Evolutionary conservation across 2,329 filamentous ascomycete genomes (phyloP).

Genomic region (Penicillium sp.): DNA sequence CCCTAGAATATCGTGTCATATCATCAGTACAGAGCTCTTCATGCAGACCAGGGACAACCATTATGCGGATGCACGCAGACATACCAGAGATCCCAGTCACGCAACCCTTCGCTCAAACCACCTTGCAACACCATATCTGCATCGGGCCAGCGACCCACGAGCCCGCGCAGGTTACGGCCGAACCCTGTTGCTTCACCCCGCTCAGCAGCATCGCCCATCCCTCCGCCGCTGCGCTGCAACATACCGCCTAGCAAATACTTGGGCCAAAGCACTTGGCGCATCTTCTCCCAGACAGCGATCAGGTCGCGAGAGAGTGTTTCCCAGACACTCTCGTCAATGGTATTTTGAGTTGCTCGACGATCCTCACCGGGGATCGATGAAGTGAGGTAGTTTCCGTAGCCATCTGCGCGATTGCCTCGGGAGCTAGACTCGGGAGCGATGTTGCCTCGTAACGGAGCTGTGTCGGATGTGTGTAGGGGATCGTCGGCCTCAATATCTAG

Average conservation of each 20-base stretch:
- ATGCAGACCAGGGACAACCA: too few relatives aligned
- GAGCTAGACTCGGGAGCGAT: slow-evolving; percentile 56
- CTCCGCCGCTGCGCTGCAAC: slow-evolving; percentile 52
- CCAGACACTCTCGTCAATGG: slow-evolving; percentile 96
- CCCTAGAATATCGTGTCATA: slow-evolving; percentile 46
- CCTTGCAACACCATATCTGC: slow-evolving; percentile 60
- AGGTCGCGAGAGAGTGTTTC: slow-evolving; percentile 91
- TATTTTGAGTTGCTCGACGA: slow-evolving; percentile 79
- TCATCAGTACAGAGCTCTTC: too few relatives aligned
- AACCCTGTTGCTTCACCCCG: slow-evolving; percentile 48
- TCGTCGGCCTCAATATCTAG: slow-evolving; percentile 87
- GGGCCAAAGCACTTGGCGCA: slow-evolving; percentile 93
- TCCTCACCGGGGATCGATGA: slow-evolving; percentile 90
- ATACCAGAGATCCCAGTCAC: slow-evolving; percentile 94
- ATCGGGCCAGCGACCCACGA: slow-evolving; percentile 62
- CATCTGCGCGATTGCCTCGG: slow-evolving; percentile 44
- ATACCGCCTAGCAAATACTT: slow-evolving; percentile 78
- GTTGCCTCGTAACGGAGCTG: slow-evolving; percentile 76
- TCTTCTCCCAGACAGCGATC: slow-evolving; percentile 92
- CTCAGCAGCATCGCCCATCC: slow-evolving; percentile 50
- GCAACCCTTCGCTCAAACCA: slow-evolving; percentile 78
- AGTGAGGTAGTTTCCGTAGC: slow-evolving; percentile 77
- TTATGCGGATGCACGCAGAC: slow-evolving; percentile 10
- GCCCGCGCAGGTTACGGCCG: slow-evolving; percentile 45
- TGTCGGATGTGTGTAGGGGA: slow-evolving; percentile 66